phyloP scores from a whole-genome alignment of 768 basidiomycete genomes.

The Floccularia luteovirens region DNA sequence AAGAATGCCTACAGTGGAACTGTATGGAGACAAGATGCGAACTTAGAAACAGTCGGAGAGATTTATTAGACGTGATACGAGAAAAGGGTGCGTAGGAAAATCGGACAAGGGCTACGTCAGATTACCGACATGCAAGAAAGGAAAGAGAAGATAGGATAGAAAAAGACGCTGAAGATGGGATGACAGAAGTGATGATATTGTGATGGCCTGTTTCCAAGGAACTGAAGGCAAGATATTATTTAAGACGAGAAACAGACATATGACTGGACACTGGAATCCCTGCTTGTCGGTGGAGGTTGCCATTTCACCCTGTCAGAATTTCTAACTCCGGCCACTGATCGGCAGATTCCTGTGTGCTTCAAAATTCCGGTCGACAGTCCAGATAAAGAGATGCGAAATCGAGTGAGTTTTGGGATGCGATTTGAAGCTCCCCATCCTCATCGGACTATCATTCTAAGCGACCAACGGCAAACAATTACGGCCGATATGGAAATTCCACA shows the following conservation, averaged over 20 bases:
- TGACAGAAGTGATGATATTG: constrained; percentile 28
- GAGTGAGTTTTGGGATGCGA: constrained; percentile 4
- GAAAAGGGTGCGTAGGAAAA: constrained; percentile 25
- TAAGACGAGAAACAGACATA: constrained; percentile 21
- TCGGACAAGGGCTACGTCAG: constrained; percentile 20
- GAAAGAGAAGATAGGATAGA: constrained; percentile 24
- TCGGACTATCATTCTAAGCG: constrained; percentile 32
- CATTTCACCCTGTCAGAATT: constrained; percentile 7
- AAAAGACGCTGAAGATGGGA: constrained; percentile 18
- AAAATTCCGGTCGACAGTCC: constrained; percentile 12
- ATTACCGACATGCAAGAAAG: constrained; percentile 24
- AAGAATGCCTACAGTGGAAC: constrained; percentile 14
- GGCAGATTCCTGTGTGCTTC: constrained; percentile 26
- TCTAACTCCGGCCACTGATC: constrained; percentile 21
- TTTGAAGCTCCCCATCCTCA: constrained; percentile 21
- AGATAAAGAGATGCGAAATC: too few relatives aligned
- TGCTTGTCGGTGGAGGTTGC: constrained; percentile 17
- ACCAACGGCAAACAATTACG: constrained; percentile 22
- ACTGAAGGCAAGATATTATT: constrained; percentile 20
- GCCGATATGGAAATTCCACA: constrained; percentile 19
- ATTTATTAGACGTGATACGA: constrained; percentile 25
- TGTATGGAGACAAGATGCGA: constrained; percentile 14
- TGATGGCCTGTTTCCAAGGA: constrained; percentile 35
- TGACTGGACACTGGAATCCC: constrained; percentile 7
- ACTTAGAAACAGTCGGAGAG: constrained; percentile 23